phyloP scores from a whole-genome alignment of 2,329 filamentous ascomycete genomes.

The Plenodomus tracheiphilus region DNA sequence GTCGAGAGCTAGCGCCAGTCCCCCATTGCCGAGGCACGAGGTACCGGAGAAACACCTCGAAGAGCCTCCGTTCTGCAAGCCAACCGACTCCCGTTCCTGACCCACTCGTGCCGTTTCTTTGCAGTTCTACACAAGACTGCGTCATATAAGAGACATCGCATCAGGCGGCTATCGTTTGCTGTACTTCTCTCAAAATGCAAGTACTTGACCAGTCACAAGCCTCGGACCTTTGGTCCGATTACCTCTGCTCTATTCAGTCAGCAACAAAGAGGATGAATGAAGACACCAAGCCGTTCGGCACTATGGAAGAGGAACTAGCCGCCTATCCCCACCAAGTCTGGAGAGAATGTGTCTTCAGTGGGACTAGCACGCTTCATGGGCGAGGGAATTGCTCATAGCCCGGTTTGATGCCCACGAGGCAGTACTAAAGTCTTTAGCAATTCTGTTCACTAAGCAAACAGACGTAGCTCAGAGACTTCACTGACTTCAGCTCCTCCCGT shows the following conservation, averaged over 20 bases:
- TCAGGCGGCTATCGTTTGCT: conserved; percentile 2
- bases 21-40: neutral
- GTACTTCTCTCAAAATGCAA: neutral
- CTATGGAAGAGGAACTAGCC: conserved; percentile 16
- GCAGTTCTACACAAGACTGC: neutral
- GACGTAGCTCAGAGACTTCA: neutral
- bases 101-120: neutral
- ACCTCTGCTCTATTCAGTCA: neutral
- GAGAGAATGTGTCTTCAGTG: conserved; percentile 7
- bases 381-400: conserved; percentile 2
- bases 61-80: conserved; percentile 8
- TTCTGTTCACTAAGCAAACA: neutral
- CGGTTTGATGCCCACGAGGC: neutral
- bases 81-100: conserved; percentile 1
- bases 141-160: neutral
- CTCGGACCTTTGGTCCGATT: conserved; percentile 4
- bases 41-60: conserved; percentile 2
- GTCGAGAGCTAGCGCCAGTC: neutral
- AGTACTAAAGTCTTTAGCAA: conserved; percentile 18
- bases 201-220: neutral
- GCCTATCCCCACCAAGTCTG: conserved; percentile 6
- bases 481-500: neutral
- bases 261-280: neutral
- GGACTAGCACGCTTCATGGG: conserved; percentile 7
- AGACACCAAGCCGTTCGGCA: conserved; percentile 8